These are phyloP conservation scores for Penicillium manginii DNA, from an alignment of 495 filamentous ascomycete genomes.

Conservation along the genomic window DNA sequence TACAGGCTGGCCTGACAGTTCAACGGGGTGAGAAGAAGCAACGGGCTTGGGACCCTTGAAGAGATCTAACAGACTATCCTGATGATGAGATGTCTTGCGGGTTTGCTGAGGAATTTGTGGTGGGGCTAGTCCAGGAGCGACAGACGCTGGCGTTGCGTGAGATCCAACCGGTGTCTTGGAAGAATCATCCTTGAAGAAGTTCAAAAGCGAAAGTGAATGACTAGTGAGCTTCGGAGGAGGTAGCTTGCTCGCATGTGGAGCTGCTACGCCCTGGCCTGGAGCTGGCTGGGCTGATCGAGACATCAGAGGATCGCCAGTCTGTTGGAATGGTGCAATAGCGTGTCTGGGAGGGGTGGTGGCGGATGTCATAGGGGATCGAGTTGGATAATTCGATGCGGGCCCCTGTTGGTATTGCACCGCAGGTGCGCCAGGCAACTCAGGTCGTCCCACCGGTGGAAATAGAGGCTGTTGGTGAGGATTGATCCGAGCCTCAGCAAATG, in stretches of 20 bases:
- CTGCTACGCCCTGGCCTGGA: slow-evolving; percentile 46
- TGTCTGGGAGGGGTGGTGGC: slow-evolving; percentile 20
- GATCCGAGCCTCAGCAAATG: slow-evolving; percentile 13
- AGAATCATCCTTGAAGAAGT: slow-evolving; percentile 61
- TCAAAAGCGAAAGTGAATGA: slow-evolving; percentile 66
- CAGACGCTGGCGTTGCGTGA: slow-evolving; percentile 34
- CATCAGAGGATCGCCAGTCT: slow-evolving; percentile 56
- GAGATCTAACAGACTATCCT: slow-evolving; percentile 43
- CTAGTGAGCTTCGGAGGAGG: slow-evolving; percentile 64
- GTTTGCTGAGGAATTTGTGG: slow-evolving; percentile 16
- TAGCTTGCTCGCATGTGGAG: slow-evolving; percentile 60
- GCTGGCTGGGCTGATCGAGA: slow-evolving; percentile 43
- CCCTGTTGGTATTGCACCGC: slow-evolving; percentile 20
- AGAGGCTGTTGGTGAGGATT: slow-evolving; percentile 12
- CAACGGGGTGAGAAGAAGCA: slow-evolving; percentile 32
- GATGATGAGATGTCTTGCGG: slow-evolving; percentile 43
- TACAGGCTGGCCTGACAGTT: slow-evolving; percentile 39
- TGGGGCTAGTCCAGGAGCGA: slow-evolving; percentile 12
- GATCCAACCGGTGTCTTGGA: slow-evolving; percentile 36
- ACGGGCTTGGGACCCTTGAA: slow-evolving; percentile 34
- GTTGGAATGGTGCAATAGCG: slow-evolving; percentile 53
- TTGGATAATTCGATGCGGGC: slow-evolving; percentile 13
- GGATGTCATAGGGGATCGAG: slow-evolving; percentile 13
- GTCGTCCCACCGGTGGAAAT: slow-evolving; percentile 16
- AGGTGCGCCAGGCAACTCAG: slow-evolving; percentile 19